phyloP scores from a whole-genome alignment of 2,329 filamentous ascomycete species.

The Chaetomium globosum region DNA sequence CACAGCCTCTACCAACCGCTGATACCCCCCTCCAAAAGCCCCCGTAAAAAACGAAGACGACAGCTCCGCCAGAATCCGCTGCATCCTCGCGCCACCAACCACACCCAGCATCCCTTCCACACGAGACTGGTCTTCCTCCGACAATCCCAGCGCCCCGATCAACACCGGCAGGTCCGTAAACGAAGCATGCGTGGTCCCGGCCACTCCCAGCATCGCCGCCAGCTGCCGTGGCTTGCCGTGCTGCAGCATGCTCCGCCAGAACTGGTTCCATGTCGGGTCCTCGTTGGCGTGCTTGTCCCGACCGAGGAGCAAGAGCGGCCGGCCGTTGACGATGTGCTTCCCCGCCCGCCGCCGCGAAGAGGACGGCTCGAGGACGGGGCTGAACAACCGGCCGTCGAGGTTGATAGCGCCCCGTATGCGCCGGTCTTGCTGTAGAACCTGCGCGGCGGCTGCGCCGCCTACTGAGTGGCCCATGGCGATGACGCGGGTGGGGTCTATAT shows the following conservation, averaged over 20 bases:
- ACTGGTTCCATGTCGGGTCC: slow-evolving; percentile 9
- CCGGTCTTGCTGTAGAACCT: background rate
- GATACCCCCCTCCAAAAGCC: background rate
- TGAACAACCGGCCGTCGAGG: slow-evolving; percentile 8
- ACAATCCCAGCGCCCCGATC: background rate
- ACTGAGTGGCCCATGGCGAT: slow-evolving; percentile 1
- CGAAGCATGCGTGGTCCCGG: background rate
- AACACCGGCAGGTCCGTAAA: background rate
- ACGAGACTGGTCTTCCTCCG: background rate
- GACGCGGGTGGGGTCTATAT: background rate
- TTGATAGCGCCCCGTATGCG: background rate
- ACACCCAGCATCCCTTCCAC: background rate
- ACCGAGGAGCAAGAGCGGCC: background rate
- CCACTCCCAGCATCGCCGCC: background rate
- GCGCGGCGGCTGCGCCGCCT: slow-evolving; percentile 2
- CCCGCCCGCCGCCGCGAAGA: no score
- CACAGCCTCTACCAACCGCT: background rate
- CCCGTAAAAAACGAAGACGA: background rate
- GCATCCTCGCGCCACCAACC: background rate
- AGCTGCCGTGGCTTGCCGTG: background rate
- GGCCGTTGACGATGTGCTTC: background rate
- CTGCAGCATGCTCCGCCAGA: slow-evolving; percentile 3
- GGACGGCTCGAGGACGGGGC: background rate
- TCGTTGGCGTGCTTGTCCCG: background rate
- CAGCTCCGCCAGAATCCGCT: slow-evolving; percentile 1